Conservation (phyloP, 2,329 filamentous ascomycete species). For the Phoma sp. region DNA sequence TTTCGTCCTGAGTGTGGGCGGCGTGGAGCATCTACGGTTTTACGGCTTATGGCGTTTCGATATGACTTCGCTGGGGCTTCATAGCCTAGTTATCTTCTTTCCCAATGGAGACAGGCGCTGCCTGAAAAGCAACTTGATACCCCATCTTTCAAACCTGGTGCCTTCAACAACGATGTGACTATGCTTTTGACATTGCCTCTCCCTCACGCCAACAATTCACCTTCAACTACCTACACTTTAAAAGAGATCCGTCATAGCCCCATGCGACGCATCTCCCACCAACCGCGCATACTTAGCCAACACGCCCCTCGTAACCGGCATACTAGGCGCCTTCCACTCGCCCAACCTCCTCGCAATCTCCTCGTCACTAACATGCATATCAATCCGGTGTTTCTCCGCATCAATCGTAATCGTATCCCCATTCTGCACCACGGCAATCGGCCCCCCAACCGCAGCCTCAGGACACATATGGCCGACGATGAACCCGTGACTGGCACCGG, state of each 20-base stretch:
- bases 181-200: neutral
- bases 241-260: conserved; percentile 84
- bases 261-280: conserved; percentile 90
- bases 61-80: conserved; percentile 36
- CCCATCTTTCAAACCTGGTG: conserved; percentile 15
- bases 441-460: conserved; percentile 86
- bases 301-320: conserved; percentile 78
- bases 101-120: conserved; percentile 42
- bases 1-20: conserved; percentile 29
- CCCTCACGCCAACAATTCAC: no score
- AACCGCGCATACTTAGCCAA: conserved; percentile 88
- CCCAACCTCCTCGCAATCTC: conserved; percentile 70
- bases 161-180: conserved; percentile 6
- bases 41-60: conserved; percentile 48
- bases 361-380: conserved; percentile 74
- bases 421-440: conserved; percentile 80
- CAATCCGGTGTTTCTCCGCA: conserved; percentile 74
- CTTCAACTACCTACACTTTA: conserved; percentile 28
- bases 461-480: conserved; percentile 93
- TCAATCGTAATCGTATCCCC: conserved; percentile 88
- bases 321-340: conserved; percentile 73
- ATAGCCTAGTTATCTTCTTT: conserved; percentile 41
- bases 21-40: conserved; percentile 40
- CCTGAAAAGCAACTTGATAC: conserved; percentile 43
- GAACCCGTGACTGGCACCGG: conserved; percentile 87